A percentile compares a stretch with the other conserved stretches of the same genome.
phyloP scores from a whole-genome alignment of 345 rosid species.

The Raphanus sativus region DNA sequence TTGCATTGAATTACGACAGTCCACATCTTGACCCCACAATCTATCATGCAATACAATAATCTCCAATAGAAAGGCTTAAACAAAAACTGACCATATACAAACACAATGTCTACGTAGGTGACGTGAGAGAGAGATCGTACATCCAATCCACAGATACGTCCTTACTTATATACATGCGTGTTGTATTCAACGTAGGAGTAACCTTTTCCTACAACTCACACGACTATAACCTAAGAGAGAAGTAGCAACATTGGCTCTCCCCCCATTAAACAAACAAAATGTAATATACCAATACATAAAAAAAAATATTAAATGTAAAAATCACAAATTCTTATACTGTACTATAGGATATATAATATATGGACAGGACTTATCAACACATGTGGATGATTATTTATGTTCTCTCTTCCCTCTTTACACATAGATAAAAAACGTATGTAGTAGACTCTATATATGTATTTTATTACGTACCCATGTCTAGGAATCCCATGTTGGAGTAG shows the following conservation, averaged over 20 bases:
- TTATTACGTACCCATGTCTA: constrained; percentile 43
- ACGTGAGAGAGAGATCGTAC: constrained; percentile 20
- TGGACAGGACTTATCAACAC: constrained; percentile 20
- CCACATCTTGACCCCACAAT: constrained; percentile 31
- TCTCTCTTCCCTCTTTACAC: constrained; percentile 19
- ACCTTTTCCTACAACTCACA: constrained; percentile 9
- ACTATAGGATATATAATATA: background rate
- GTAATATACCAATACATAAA: background rate
- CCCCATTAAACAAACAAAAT: constrained; percentile 13
- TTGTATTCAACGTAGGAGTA: constrained; percentile 17
- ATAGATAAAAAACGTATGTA: constrained; percentile 24
- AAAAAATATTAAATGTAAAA: constrained; percentile 14
- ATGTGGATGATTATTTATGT: constrained; percentile 32
- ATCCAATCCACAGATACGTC: constrained; percentile 21
- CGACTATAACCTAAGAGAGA: constrained; percentile 38
- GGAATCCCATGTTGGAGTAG: constrained; percentile 54
- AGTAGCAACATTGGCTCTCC: constrained; percentile 52
- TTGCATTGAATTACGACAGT: constrained; percentile 34
- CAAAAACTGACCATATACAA: constrained; percentile 40
- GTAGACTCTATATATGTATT: constrained; percentile 38
- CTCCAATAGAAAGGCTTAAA: constrained; percentile 27
- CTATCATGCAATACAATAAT: constrained; percentile 26
- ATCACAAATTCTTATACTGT: constrained; percentile 17
- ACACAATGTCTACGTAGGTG: constrained; percentile 33
- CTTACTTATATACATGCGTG: constrained; percentile 7